These are phyloP conservation scores for Cylindrodendrum hubeiense DNA, from an alignment of 2,329 filamentous ascomycete species.

Conservation along the genomic window DNA sequence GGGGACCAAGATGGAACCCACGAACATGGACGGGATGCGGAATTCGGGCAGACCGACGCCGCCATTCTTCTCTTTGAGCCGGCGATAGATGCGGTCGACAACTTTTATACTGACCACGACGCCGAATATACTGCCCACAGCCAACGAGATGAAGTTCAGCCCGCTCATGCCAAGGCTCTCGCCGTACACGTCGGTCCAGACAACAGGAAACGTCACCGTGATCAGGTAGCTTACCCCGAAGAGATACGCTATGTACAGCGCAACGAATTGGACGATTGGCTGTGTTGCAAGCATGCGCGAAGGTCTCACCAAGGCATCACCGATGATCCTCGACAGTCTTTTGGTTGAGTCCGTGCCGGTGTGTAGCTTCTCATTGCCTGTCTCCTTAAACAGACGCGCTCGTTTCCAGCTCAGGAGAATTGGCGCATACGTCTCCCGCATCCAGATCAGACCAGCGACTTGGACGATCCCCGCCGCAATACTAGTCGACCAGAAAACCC, in stretches of 20 bases:
- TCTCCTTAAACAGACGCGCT: conserved; percentile 16
- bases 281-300: conserved; percentile 60
- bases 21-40: conserved; percentile 36
- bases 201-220: conserved; percentile 61
- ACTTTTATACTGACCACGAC: conserved; percentile 56
- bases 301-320: conserved; percentile 54
- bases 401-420: conserved; percentile 34
- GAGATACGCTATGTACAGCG: conserved; percentile 59
- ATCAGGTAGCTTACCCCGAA: conserved; percentile 65
- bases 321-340: conserved; percentile 10
- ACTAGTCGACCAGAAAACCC: conserved; percentile 51
- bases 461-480: conserved; percentile 41
- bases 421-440: conserved; percentile 47
- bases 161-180: conserved; percentile 58
- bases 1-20: conserved; percentile 60
- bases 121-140: conserved; percentile 63
- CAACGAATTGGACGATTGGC: conserved; percentile 60
- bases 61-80: conserved; percentile 17
- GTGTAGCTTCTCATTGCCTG: conserved; percentile 16
- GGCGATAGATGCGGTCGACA: conserved; percentile 34
- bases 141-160: conserved; percentile 63
- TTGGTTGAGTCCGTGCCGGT: not conserved
- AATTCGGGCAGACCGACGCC: conserved; percentile 35
- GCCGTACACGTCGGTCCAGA: conserved; percentile 59
- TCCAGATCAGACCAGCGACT: conserved; percentile 42